A percentile compares a stretch with the other conserved stretches of the same genome.
Evolutionary conservation across 331 rosid genomes (phyloP).

Genomic region (Malus hybrid): DNA sequence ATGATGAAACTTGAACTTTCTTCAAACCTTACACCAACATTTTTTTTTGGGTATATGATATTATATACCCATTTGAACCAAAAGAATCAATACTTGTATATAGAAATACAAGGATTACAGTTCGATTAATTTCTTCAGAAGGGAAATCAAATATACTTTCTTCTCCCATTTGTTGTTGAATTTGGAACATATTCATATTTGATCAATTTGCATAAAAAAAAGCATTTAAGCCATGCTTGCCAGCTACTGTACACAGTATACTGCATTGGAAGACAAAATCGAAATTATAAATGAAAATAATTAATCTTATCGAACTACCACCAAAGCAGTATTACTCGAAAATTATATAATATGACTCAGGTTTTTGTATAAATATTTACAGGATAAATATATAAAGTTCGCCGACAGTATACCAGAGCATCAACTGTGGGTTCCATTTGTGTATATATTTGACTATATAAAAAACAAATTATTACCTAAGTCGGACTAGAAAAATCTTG

Average conservation of each 20-base stretch:
- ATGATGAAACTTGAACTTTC: no score
- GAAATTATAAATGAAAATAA: background rate
- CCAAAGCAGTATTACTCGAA: background rate
- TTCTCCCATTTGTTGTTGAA: background rate
- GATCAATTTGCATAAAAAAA: background rate
- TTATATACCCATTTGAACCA: background rate
- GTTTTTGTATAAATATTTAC: background rate
- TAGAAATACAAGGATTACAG: background rate
- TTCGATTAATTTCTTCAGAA: background rate
- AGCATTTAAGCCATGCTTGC: conserved; percentile 2
- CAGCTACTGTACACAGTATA: background rate
- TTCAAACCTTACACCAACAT: background rate
- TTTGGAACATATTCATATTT: background rate
- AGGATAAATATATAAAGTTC: background rate
- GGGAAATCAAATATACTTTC: background rate
- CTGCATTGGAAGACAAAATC: background rate
- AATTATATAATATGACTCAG: background rate
- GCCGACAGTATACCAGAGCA: conserved; percentile 5
- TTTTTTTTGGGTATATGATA: background rate
- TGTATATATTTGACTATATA: background rate
- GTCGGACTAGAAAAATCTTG: background rate
- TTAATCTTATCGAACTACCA: background rate
- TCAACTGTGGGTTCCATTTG: conserved; percentile 11
- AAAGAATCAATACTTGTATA: background rate
- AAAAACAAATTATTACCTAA: background rate